A percentile compares a stretch with the other conserved stretches of the same genome.
phyloP scores from a whole-genome alignment of 257 asterid species.

The Gardenia jasminoides region DNA sequence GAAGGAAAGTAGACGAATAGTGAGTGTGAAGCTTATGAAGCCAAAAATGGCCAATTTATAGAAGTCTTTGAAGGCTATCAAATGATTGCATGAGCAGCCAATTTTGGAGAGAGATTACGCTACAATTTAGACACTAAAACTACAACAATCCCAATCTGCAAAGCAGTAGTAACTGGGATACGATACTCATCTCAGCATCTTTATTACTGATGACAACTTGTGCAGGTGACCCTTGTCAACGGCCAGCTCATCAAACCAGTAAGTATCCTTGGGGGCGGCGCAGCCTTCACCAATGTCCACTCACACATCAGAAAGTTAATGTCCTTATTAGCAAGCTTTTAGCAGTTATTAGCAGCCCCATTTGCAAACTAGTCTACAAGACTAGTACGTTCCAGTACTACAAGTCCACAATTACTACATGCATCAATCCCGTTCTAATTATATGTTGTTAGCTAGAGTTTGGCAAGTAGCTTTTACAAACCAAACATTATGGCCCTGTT shows the following conservation, averaged over 20 bases:
- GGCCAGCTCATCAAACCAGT: conserved; percentile 11
- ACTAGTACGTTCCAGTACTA: neutral
- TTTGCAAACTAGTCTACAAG: neutral
- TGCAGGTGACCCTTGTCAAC: neutral
- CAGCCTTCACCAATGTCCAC: conserved; percentile 7
- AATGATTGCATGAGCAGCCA: conserved; percentile 31
- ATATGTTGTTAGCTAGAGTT: too few relatives aligned
- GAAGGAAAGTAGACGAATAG: neutral
- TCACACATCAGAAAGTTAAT: neutral
- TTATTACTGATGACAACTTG: conserved; percentile 2
- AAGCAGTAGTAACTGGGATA: neutral
- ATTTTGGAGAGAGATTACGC: conserved; percentile 14
- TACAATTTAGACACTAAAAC: neutral
- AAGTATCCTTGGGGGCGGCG: conserved; percentile 7
- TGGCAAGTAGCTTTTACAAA: too few relatives aligned
- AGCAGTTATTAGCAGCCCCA: neutral
- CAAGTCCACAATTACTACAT: too few relatives aligned
- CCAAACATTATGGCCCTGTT: too few relatives aligned
- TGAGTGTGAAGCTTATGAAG: neutral
- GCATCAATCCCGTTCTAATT: too few relatives aligned
- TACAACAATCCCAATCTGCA: neutral
- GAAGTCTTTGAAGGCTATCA: neutral
- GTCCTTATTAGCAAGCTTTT: neutral
- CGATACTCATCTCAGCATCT: neutral
- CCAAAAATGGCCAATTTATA: conserved; percentile 16